Percentiles rank a stretch among this genome's conserved stretches.
Evolutionary conservation across 371 early-diverging fungal species (phyloP).

Genomic region (Rhizomucor miehei): DNA sequence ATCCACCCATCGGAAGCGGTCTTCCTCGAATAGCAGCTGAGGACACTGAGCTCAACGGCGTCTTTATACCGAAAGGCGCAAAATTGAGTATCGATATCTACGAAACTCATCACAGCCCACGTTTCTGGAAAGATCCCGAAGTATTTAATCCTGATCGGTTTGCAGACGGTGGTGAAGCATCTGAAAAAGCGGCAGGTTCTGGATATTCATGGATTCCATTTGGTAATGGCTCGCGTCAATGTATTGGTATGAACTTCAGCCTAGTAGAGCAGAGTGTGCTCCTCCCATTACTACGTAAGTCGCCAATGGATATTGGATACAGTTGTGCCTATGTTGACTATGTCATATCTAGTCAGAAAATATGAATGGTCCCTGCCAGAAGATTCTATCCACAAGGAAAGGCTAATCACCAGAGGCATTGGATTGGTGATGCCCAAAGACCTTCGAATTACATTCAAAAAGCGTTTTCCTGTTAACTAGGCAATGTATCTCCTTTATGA

Average conservation of each 20-base stretch:
- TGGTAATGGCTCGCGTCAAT: conserved; percentile 29
- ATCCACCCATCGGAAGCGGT: conserved; percentile 3
- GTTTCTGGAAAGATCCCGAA: conserved; percentile 19
- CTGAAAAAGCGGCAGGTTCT: neutral
- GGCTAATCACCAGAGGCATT: neutral
- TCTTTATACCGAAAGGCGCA: conserved; percentile 18
- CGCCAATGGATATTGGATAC: neutral
- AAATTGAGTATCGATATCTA: conserved; percentile 11
- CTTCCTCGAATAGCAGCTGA: conserved; percentile 11
- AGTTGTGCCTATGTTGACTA: neutral
- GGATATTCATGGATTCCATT: conserved; percentile 12
- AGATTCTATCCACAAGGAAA: conserved; percentile 15
- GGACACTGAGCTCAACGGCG: conserved; percentile 16
- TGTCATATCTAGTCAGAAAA: conserved; percentile 12
- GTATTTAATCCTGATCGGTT: conserved; percentile 22
- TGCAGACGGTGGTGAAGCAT: conserved; percentile 9
- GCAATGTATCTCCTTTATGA: too few relatives aligned
- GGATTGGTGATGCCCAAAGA: neutral
- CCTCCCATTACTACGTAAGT: conserved; percentile 35
- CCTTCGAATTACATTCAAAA: neutral
- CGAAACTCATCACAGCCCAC: conserved; percentile 15
- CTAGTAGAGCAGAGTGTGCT: conserved; percentile 28
- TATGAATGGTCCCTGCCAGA: conserved; percentile 18
- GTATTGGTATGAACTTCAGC: conserved; percentile 41
- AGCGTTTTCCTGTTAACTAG: too few relatives aligned